Base-by-base conservation (phyloP, 2,329 filamentous ascomycete genomes). In the Ophiobolus disseminans region DNA sequence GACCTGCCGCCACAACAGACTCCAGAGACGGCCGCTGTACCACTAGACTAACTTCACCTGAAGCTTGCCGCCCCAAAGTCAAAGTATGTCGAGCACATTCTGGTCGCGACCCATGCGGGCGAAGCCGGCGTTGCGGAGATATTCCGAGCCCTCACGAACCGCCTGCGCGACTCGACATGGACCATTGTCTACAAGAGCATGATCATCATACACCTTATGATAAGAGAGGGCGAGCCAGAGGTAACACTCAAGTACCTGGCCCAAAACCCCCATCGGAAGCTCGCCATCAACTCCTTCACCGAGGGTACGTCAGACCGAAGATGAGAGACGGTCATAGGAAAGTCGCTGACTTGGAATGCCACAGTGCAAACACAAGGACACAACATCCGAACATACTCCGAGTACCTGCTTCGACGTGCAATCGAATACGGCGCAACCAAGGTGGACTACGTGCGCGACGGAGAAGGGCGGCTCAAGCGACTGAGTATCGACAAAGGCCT, bases 171-270 rank as follows among this genome's bases (percentile, higher is more conserved):
- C 73, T 93, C 93, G 61, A 96, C 94, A 80, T 99, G 94, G 94
- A 99, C 94, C n/a, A 91, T 97, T 48, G 93, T 96, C 58, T 96
- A 97, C 86, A 99, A 99, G 80, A 88, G 91, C 64, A 80, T 99
- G 60, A 96, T 97, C 65, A 94, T 96, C 39, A 86, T 96, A 37
- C 94, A 99, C 73, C 79, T 97, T 53, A 97, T 99, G 94, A 94
- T 99, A 70, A 86, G 94, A 61, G 94, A 99, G 77, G 94, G 94
- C 44, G 88, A 92, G 57, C 86, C 88, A 25, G 91, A 97, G 71
- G 89, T 91, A 39, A 96, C 94, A 2, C 80, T 99, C 58, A 83
- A 86, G 53, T 97, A 90, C 66, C 83, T 99, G 25, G 83, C 92
- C 34, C 87, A 89, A 60, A 88, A 93, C 69, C 88, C 90, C 45